Base-by-base conservation (phyloP, 176 grass and related monocot genomes). In the Tillandsia leiboldiana region DNA sequence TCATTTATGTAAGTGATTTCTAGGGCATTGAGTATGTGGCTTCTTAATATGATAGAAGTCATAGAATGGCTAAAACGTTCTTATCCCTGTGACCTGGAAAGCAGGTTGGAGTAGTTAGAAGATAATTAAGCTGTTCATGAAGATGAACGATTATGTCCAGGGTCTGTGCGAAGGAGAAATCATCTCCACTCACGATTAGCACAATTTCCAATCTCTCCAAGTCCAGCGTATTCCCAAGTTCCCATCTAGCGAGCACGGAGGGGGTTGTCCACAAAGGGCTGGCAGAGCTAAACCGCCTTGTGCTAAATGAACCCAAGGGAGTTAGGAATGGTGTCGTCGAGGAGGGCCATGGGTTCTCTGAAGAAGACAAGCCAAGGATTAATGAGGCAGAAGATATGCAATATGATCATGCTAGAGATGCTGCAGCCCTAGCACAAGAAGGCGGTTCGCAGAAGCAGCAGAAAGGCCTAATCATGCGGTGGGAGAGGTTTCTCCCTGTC, bases 401-500 rank as follows among this genome's bases (percentile, higher is more conserved):
- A 67, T 72, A 70, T 17, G 70, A 42, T 42, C 33, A 42, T 42
- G 33, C 33, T 42, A 42, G 70, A 2, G 75, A 82, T 70, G 50
- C 33, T 51, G 52, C 10, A 33, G 59, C 54, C 22, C 3, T 18
- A 0, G 63, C 57, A 29, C 79, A 62, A 15, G 67, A 76, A 59
- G 13, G 18, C 8, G 76, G 71, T 42, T 58, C 75, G 28, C 83
- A 87, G 53, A 88, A 86, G 70, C 83, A 89, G 73, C 80, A 62
- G 17, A 78, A 83, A 50, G 17, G 67, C 29, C 74, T 7, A 42
- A 42, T 42, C 33, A 78, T 84, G 56, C 77, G 79, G 29, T 97
- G 86, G 93, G 87, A 99, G 73, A 73, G 83, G 72, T 83, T 99
- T 76, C 86, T 99, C 33, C 89, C 94, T 13, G 77, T 74, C 50